A percentile compares a stretch with the other conserved stretches of the same genome.
Conservation (phyloP, 441 rosid genomes). For the Geranium incanum region DNA sequence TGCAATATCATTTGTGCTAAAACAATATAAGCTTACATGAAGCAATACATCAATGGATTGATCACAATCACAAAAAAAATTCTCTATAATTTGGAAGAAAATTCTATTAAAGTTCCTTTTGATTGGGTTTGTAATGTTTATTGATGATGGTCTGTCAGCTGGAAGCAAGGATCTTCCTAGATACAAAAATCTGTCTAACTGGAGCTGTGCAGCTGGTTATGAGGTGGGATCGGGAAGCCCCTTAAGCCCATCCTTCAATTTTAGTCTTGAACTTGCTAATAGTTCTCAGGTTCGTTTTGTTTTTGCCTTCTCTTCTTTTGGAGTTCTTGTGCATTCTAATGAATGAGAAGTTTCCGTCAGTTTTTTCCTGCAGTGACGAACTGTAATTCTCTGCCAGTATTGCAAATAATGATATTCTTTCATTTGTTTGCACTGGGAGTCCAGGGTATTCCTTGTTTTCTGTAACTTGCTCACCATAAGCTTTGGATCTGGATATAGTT, state of each 20-base stretch:
- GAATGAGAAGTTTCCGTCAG: background rate
- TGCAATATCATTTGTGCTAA: background rate
- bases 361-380: background rate
- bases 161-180: slow-evolving; percentile 42
- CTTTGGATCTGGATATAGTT: background rate
- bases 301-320: background rate
- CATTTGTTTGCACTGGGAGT: too few relatives aligned
- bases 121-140: slow-evolving; percentile 6
- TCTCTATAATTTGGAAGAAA: background rate
- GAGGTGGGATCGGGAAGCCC: slow-evolving; percentile 83
- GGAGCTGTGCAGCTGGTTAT: slow-evolving; percentile 89
- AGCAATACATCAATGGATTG: background rate
- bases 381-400: too few relatives aligned
- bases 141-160: slow-evolving; percentile 34
- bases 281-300: slow-evolving; percentile 59
- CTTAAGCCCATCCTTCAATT: slow-evolving; percentile 81
- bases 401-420: too few relatives aligned
- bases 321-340: background rate
- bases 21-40: background rate
- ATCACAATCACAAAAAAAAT: background rate
- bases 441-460: too few relatives aligned
- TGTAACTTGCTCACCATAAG: background rate
- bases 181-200: slow-evolving; percentile 53
- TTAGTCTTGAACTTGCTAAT: slow-evolving; percentile 72
- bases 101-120: background rate